phyloP scores from a whole-genome alignment of 495 filamentous ascomycete species.

The Aspergillus homomorphus region DNA sequence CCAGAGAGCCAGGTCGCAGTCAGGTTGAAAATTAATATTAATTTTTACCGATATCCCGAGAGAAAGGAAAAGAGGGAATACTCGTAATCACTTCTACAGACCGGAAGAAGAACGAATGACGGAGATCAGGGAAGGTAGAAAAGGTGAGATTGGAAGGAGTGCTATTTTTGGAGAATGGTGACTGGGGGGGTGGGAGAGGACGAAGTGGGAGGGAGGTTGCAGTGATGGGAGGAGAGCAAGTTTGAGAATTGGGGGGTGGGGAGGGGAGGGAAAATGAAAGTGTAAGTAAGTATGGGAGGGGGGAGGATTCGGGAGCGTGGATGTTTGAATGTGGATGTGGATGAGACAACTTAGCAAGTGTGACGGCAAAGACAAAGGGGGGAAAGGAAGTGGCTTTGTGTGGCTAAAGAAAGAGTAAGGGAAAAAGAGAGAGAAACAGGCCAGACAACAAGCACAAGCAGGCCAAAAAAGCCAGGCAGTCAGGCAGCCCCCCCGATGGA shows the following conservation, averaged over 20 bases:
- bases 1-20: constrained; percentile 1
- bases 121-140: constrained; percentile 6
- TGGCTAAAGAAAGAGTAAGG: neutral
- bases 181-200: neutral
- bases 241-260: constrained; percentile 6
- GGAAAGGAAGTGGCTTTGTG: neutral
- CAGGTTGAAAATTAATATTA: constrained; percentile 3
- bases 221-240: constrained; percentile 5
- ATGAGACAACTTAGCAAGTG: neutral
- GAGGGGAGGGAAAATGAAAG: constrained; percentile 8
- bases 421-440: neutral
- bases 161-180: neutral
- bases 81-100: neutral
- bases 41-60: neutral
- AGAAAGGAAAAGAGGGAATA: constrained; percentile 6
- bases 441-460: too few species aligned
- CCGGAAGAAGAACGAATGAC: constrained; percentile 5
- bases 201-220: neutral
- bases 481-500: neutral
- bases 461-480: neutral
- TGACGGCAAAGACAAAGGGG: constrained; percentile 1
- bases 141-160: neutral
- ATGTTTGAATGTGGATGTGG: neutral
- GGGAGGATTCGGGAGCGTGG: neutral
- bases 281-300: constrained; percentile 1